These are phyloP conservation scores for Dactylis glomerata DNA, from an alignment of 176 grass and related monocot genomes.

Conservation along the genomic window DNA sequence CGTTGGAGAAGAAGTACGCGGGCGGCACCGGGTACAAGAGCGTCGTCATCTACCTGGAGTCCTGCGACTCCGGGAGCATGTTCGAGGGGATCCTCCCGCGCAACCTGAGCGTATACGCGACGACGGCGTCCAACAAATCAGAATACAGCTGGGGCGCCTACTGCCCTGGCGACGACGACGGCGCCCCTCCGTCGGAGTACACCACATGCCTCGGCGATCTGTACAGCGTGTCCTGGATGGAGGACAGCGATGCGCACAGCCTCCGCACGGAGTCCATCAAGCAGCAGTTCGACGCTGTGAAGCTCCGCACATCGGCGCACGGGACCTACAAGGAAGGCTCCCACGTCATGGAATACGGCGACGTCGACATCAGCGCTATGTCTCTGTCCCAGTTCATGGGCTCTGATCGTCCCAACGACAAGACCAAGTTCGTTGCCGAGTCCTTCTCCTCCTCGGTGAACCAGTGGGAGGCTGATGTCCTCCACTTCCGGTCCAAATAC, in stretches of 20 bases:
- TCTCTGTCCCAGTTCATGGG: constrained; percentile 36
- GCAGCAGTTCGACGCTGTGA: constrained; percentile 71
- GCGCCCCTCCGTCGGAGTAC: constrained; percentile 46
- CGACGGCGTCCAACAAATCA: too few relatives aligned
- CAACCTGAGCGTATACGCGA: too few relatives aligned
- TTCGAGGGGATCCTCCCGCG: too few relatives aligned
- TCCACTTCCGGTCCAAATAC: too few relatives aligned
- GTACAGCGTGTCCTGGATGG: constrained; percentile 70
- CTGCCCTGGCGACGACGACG: constrained; percentile 33
- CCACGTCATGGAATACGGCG: constrained; percentile 82
- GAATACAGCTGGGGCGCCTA: too few relatives aligned
- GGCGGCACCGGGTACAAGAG: too few relatives aligned
- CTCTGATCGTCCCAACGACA: too few relatives aligned
- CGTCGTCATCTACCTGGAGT: too few relatives aligned
- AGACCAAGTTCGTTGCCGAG: too few relatives aligned
- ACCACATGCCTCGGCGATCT: constrained; percentile 86
- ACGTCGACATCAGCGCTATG: constrained; percentile 33
- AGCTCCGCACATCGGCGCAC: constrained; percentile 45
- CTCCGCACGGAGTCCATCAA: constrained; percentile 50
- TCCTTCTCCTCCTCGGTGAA: background rate
- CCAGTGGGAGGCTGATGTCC: constrained; percentile 90
- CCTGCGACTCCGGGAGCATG: too few relatives aligned
- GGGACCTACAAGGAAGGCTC: constrained; percentile 51
- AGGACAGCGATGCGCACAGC: constrained; percentile 21
- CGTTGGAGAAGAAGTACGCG: too few relatives aligned